Evolutionary conservation across 2,329 filamentous ascomycete species (phyloP).

Genomic region (Paramyrothecium roridum): DNA sequence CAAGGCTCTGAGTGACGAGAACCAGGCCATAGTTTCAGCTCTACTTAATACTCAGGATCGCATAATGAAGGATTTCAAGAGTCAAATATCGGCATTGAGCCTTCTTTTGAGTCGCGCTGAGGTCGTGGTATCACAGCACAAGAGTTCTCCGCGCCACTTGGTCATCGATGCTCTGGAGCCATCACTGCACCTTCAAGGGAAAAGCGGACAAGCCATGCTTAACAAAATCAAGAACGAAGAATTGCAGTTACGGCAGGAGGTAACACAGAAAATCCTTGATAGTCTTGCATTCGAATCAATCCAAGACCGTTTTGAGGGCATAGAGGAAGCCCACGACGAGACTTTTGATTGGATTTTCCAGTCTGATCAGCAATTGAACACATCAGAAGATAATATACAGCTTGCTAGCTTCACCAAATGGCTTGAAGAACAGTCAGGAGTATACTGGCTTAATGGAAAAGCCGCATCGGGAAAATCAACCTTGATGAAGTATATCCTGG

Average conservation of each 20-base stretch:
- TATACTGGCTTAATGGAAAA: not conserved
- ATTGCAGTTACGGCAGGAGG: not conserved
- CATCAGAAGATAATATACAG: not conserved
- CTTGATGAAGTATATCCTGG: not conserved
- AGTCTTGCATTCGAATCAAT: not conserved
- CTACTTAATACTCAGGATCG: not conserved
- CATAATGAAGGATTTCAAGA: not conserved
- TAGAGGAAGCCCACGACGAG: not conserved
- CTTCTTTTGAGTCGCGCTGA: not conserved
- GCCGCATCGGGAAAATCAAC: not conserved
- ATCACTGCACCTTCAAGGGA: not conserved
- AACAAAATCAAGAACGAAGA: not conserved
- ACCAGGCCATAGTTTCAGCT: not conserved
- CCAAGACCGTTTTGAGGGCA: not conserved
- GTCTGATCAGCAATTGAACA: not conserved
- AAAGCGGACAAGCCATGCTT: not conserved
- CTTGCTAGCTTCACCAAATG: not conserved
- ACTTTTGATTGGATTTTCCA: not conserved
- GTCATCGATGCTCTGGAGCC: not conserved
- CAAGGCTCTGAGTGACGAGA: not conserved
- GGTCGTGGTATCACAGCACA: not conserved
- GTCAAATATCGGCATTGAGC: not conserved
- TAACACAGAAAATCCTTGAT: not conserved
- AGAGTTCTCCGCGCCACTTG: not conserved
- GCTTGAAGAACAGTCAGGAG: not conserved